These are phyloP conservation scores for Pythium brachiatum DNA, from an alignment of 352 stramenopile genomes.

Conservation along the genomic window DNA sequence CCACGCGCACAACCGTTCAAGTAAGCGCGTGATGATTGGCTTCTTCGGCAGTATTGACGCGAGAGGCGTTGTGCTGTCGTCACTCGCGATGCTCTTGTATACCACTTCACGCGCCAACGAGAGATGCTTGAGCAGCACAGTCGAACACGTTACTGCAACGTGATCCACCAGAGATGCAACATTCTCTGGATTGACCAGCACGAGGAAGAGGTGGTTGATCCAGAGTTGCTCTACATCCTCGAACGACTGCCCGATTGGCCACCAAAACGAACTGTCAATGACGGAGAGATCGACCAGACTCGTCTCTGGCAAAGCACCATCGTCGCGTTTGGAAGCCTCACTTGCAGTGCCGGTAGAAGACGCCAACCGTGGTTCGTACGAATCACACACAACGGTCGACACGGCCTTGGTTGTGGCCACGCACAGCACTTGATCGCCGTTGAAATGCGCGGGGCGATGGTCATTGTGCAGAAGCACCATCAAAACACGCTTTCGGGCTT, in stretches of 20 bases:
- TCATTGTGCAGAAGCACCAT: slow-evolving; percentile 55
- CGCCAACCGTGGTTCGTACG: slow-evolving; percentile 55
- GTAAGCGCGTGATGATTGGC: slow-evolving; percentile 59
- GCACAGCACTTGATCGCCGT: slow-evolving; percentile 38
- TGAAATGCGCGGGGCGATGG: slow-evolving; percentile 46
- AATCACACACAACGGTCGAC: slow-evolving; percentile 73
- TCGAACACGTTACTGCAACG: slow-evolving; percentile 66
- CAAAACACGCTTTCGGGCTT: slow-evolving; percentile 49
- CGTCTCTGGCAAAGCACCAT: slow-evolving; percentile 69
- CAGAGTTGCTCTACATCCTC: slow-evolving; percentile 46
- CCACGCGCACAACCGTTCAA: slow-evolving; percentile 63
- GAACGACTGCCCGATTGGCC: slow-evolving; percentile 48
- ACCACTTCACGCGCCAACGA: slow-evolving; percentile 67
- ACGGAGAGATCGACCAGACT: slow-evolving; percentile 75
- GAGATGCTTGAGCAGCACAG: slow-evolving; percentile 78
- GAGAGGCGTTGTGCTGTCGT: neutral
- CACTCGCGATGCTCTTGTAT: slow-evolving; percentile 38
- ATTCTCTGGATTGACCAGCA: slow-evolving; percentile 63
- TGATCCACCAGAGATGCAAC: slow-evolving; percentile 69
- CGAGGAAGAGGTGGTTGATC: slow-evolving; percentile 68
- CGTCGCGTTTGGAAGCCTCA: slow-evolving; percentile 37
- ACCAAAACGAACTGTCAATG: slow-evolving; percentile 77
- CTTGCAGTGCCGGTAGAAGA: slow-evolving; percentile 13
- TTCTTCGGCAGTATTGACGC: slow-evolving; percentile 20
- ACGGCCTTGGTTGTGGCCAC: slow-evolving; percentile 54